phyloP scores from a whole-genome alignment of 805 yeast species.

The Wickerhamomyces chambardii region DNA sequence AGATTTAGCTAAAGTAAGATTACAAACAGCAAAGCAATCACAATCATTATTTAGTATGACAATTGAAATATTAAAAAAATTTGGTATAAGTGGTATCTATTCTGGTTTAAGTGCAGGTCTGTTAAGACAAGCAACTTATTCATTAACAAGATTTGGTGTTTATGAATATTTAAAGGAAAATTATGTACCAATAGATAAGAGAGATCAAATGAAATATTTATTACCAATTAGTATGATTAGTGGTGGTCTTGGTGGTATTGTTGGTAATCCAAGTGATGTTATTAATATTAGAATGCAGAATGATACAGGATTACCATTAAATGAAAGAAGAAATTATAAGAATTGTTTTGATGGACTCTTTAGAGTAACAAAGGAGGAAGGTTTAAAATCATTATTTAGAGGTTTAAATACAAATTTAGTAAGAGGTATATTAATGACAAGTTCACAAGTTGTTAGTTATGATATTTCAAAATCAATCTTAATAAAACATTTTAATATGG shows the following conservation, averaged over 20 bases:
- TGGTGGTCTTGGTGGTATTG: constrained; percentile 77
- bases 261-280: constrained; percentile 85
- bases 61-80: constrained; percentile 45
- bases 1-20: constrained; percentile 79
- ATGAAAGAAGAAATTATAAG: constrained; percentile 60
- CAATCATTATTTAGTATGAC: constrained; percentile 59
- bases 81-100: constrained; percentile 65
- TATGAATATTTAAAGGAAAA: constrained; percentile 68
- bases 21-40: constrained; percentile 67
- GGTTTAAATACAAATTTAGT: constrained; percentile 74
- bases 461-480: constrained; percentile 62
- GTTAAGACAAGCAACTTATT: constrained; percentile 81
- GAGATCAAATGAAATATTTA: constrained; percentile 49
- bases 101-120: constrained; percentile 78
- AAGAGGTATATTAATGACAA: constrained; percentile 83
- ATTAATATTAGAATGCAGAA: constrained; percentile 90
- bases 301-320: constrained; percentile 60
- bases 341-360: constrained; percentile 73
- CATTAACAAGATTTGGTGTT: constrained; percentile 81
- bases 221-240: constrained; percentile 79
- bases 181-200: constrained; percentile 27
- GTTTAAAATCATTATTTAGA: constrained; percentile 47
- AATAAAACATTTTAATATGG: constrained; percentile 38
- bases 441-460: constrained; percentile 83
- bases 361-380: constrained; percentile 54